phyloP scores from a whole-genome alignment of 1,284 basidiomycete species.

The Cutaneotrichosporon cavernicola region DNA sequence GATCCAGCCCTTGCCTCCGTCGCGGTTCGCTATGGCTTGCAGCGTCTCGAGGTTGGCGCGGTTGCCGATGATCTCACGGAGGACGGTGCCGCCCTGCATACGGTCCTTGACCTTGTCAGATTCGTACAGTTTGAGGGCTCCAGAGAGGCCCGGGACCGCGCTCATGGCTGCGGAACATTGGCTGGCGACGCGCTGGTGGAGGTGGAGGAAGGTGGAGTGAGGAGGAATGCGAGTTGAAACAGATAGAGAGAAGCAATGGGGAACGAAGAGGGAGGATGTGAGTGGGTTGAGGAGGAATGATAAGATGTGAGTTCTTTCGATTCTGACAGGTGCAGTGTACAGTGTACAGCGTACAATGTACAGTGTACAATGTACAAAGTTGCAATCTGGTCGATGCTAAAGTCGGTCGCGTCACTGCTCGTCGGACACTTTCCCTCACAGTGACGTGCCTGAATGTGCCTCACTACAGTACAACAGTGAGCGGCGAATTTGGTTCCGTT shows the following conservation, averaged over 20 bases:
- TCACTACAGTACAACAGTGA: background rate
- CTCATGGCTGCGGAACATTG: slow-evolving; percentile 20
- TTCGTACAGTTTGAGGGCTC: slow-evolving; percentile 60
- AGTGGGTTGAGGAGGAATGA: background rate
- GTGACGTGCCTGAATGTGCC: background rate
- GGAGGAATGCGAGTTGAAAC: too few species aligned
- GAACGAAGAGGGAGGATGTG: background rate
- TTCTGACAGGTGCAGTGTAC: too few species aligned
- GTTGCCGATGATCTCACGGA: slow-evolving; percentile 65
- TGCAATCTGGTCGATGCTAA: background rate
- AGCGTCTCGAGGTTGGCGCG: slow-evolving; percentile 58
- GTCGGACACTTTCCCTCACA: background rate
- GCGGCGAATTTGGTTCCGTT: slow-evolving; percentile 4
- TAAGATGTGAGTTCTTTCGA: background rate
- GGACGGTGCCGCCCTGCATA: slow-evolving; percentile 62
- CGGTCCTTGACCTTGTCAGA: slow-evolving; percentile 72
- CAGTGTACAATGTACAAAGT: too few species aligned
- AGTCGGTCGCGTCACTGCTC: slow-evolving; percentile 10
- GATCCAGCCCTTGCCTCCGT: slow-evolving; percentile 63
- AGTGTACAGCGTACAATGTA: too few species aligned
- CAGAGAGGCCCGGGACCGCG: slow-evolving; percentile 43
- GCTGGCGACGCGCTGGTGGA: slow-evolving; percentile 3
- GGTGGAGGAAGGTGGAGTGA: background rate
- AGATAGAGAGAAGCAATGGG: background rate
- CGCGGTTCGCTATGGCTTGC: slow-evolving; percentile 49